phyloP scores from a whole-genome alignment of 805 yeast species.

The Starmerella floricola region DNA sequence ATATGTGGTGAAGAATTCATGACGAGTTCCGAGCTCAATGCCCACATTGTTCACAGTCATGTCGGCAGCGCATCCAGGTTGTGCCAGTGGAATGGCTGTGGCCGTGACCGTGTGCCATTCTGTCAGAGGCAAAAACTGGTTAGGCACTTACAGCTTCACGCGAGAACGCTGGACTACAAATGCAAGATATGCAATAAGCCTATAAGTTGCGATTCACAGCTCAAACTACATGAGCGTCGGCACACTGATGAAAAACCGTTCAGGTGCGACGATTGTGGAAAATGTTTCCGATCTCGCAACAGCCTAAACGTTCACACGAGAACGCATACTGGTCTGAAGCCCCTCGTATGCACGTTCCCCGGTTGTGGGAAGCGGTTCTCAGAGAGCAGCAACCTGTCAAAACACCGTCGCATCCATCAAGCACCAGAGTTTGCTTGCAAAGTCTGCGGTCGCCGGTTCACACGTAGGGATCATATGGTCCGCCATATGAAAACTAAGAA shows the following conservation, averaged over 20 bases:
- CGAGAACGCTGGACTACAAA: constrained; percentile 66
- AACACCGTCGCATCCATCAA: constrained; percentile 72
- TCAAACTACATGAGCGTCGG: constrained; percentile 67
- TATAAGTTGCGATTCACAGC: constrained; percentile 67
- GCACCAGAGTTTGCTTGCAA: constrained; percentile 19
- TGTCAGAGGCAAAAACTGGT: constrained; percentile 73
- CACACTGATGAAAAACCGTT: constrained; percentile 90
- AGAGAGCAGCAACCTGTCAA: constrained; percentile 77
- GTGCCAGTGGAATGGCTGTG: constrained; percentile 74
- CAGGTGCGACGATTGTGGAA: constrained; percentile 58
- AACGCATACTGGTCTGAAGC: constrained; percentile 84
- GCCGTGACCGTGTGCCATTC: constrained; percentile 48
- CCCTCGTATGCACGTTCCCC: constrained; percentile 64
- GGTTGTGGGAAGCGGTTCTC: constrained; percentile 77
- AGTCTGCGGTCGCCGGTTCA: constrained; percentile 19
- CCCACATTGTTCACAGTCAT: constrained; percentile 58
- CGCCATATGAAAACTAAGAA: constrained; percentile 18
- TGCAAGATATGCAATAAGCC: constrained; percentile 57
- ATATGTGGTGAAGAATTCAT: constrained; percentile 43
- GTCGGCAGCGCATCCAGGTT: constrained; percentile 56
- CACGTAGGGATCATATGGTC: constrained; percentile 22
- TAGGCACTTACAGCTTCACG: constrained; percentile 80
- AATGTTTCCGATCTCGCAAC: constrained; percentile 69
- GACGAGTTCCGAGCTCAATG: constrained; percentile 50
- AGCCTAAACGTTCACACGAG: constrained; percentile 73